These are phyloP conservation scores for Saturnispora galanensis DNA, from an alignment of 805 yeast species.

Conservation along the genomic window DNA sequence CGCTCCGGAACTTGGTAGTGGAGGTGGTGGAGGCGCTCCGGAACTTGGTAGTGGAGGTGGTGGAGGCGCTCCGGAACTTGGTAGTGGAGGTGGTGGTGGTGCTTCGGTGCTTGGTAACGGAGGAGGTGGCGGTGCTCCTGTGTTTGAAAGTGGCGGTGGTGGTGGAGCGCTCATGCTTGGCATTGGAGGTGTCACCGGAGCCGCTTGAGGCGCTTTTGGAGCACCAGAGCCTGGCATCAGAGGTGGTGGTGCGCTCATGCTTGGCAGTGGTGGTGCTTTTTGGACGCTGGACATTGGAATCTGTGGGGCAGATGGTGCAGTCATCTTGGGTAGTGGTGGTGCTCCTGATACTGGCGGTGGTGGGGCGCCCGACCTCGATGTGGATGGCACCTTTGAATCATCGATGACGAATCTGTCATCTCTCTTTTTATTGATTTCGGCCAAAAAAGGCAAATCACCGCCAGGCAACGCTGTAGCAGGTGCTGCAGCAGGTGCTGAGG, in stretches of 20 bases:
- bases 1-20: constrained; percentile 12
- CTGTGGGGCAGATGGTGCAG: too few relatives aligned
- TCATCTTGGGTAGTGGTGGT: constrained; percentile 15
- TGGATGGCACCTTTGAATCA: constrained; percentile 13
- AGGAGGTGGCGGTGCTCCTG: constrained; percentile 20
- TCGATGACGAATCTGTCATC: constrained; percentile 39
- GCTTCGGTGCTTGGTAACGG: too few relatives aligned
- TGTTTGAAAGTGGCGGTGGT: constrained; percentile 9
- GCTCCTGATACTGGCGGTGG: constrained; percentile 9
- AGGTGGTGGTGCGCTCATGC: constrained; percentile 7
- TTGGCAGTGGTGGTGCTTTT: constrained; percentile 17
- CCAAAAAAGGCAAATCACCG: constrained; percentile 41
- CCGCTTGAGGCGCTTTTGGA: constrained; percentile 4
- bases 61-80: constrained; percentile 16
- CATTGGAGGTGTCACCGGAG: too few relatives aligned
- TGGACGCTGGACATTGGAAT: constrained; percentile 6
- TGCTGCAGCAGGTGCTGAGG: constrained; percentile 13
- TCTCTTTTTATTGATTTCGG: constrained; percentile 43
- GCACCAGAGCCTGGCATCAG: background rate
- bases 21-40: constrained; percentile 6
- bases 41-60: background rate
- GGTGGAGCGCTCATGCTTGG: too few relatives aligned
- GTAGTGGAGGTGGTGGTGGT: constrained; percentile 17
- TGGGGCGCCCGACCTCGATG: constrained; percentile 3
- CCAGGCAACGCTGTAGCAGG: constrained; percentile 12